These are phyloP conservation scores for Zygnema circumcarinatum DNA, from an alignment of 139 green algal genomes.

Conservation along the genomic window DNA sequence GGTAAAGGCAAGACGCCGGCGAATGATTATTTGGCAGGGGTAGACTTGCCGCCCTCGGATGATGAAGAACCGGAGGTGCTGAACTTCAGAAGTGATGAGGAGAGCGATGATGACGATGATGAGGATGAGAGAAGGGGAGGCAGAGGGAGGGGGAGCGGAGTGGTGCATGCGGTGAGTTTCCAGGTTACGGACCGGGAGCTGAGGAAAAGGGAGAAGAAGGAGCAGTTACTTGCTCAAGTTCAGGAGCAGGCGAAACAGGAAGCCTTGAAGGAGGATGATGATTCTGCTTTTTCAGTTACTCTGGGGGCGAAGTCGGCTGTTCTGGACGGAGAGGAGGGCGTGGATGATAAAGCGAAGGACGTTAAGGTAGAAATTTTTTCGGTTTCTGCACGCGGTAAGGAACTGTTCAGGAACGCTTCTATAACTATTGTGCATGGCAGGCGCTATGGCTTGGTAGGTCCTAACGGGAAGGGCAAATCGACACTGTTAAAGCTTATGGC, in stretches of 20 bases:
- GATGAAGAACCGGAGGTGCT: conserved; percentile 73
- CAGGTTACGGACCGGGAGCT: conserved; percentile 44
- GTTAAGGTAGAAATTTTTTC: conserved; percentile 96
- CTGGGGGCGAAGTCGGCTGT: conserved; percentile 69
- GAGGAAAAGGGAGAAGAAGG: conserved; percentile 67
- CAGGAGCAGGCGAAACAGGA: conserved; percentile 76
- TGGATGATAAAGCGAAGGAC: conserved; percentile 74
- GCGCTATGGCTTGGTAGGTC: conserved; percentile 82
- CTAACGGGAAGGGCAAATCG: conserved; percentile 95
- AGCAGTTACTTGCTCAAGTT: conserved; percentile 46
- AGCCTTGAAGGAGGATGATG: conserved; percentile 87
- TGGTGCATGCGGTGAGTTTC: conserved; percentile 28
- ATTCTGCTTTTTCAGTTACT: conserved; percentile 96
- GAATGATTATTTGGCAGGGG: conserved; percentile 82
- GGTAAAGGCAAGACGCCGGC: conserved; percentile 42
- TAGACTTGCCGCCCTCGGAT: conserved; percentile 90
- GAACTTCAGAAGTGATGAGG: conserved; percentile 64
- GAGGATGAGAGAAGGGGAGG: not conserved
- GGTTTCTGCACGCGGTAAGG: conserved; percentile 96
- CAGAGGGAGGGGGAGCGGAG: conserved; percentile 3
- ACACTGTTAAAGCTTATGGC: conserved; percentile 96
- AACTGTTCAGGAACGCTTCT: conserved; percentile 91
- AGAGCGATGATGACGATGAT: conserved; percentile 64
- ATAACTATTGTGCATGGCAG: conserved; percentile 89
- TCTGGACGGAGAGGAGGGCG: conserved; percentile 75